These are phyloP conservation scores for Brettanomyces bruxellensis DNA, from an alignment of 805 yeast genomes.

Conservation along the genomic window DNA sequence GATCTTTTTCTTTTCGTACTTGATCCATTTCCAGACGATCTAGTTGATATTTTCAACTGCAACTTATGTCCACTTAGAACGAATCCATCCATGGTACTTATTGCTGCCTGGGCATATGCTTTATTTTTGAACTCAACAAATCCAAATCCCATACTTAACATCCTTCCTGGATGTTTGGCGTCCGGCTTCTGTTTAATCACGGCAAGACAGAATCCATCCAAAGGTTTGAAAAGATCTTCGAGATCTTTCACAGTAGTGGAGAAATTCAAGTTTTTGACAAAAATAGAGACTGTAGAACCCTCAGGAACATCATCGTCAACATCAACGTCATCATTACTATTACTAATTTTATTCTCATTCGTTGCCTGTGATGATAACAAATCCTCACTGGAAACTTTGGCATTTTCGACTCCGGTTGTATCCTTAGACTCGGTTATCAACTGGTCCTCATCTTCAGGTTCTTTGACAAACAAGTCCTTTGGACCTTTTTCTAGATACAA, in stretches of 20 bases:
- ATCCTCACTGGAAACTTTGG: constrained; percentile 36
- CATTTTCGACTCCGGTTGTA: constrained; percentile 30
- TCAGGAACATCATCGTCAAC: constrained; percentile 29
- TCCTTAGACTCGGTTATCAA: constrained; percentile 18
- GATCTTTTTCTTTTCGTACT: constrained; percentile 16
- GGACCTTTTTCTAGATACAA: constrained; percentile 94
- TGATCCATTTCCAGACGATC: constrained; percentile 40
- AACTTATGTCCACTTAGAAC: constrained; percentile 83
- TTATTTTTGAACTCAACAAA: constrained; percentile 82
- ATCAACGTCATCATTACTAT: constrained; percentile 10
- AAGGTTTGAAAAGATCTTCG: constrained; percentile 50
- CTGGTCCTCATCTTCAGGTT: constrained; percentile 30
- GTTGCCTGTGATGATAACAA: constrained; percentile 24
- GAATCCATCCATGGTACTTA: constrained; percentile 62
- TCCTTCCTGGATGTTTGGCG: constrained; percentile 55
- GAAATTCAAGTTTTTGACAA: constrained; percentile 88
- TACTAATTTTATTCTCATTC: constrained; percentile 17
- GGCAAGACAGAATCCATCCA: constrained; percentile 76
- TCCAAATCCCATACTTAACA: constrained; percentile 95
- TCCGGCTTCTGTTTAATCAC: constrained; percentile 84
- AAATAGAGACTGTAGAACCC: constrained; percentile 81
- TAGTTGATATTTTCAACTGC: constrained; percentile 80
- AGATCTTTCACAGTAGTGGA: constrained; percentile 56
- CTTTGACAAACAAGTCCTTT: constrained; percentile 60
- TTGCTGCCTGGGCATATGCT: constrained; percentile 72